These are phyloP conservation scores for Bjerkandera adusta DNA, from an alignment of 1,284 basidiomycete species.

Conservation along the genomic window DNA sequence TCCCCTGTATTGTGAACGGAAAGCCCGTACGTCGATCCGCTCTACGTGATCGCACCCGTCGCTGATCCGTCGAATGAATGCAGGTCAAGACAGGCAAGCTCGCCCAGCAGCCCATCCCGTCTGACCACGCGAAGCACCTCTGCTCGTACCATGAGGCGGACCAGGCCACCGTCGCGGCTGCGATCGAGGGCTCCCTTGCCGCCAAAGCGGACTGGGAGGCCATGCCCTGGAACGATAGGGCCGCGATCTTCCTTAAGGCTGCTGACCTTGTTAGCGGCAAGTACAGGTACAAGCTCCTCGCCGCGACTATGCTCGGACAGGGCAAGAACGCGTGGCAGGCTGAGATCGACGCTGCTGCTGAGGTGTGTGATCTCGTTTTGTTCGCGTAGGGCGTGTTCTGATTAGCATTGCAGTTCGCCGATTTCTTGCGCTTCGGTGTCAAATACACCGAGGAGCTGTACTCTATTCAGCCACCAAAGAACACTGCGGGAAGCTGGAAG, in stretches of 20 bases:
- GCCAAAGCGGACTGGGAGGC: conserved; percentile 91
- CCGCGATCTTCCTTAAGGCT: conserved; percentile 97
- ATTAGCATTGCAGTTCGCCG: conserved; percentile 58
- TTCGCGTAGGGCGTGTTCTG: not conserved
- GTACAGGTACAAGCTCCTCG: conserved; percentile 93
- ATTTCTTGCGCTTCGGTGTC: conserved; percentile 97
- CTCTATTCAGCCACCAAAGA: conserved; percentile 85
- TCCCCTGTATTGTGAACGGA: conserved; percentile 92
- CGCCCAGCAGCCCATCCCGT: conserved; percentile 80
- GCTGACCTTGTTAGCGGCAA: conserved; percentile 93
- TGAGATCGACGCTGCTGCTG: conserved; percentile 98
- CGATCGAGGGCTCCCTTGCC: conserved; percentile 87
- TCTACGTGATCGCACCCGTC: conserved; percentile 3
- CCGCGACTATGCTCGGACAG: conserved; percentile 97
- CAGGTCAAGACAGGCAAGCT: conserved; percentile 85
- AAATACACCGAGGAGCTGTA: conserved; percentile 98
- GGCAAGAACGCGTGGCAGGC: conserved; percentile 99
- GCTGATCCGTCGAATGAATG: not conserved
- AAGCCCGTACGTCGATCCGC: conserved; percentile 59
- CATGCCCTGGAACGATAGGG: conserved; percentile 94
- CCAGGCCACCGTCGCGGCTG: conserved; percentile 67
- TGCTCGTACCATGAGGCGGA: conserved; percentile 92
- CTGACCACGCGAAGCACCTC: conserved; percentile 79
- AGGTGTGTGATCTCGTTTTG: conserved; percentile 54
- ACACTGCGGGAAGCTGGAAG: conserved; percentile 93